Evolutionary conservation across 2,329 filamentous ascomycete species (phyloP).

Genomic region (Emmonsiellopsis sp.): DNA sequence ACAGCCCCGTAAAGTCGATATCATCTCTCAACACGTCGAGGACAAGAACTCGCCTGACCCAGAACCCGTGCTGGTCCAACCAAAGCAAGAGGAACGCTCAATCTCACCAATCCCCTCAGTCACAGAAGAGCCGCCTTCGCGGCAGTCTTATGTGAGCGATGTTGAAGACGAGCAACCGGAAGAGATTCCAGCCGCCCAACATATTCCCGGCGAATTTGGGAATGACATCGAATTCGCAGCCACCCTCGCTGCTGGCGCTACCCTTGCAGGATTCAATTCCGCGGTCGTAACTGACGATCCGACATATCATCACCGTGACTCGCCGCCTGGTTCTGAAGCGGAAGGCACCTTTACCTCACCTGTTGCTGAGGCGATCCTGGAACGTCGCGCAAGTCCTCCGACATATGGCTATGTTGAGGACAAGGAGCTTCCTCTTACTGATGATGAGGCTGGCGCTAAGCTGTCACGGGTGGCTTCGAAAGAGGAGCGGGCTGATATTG

Average conservation of each 20-base stretch:
- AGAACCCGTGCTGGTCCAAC: too few species aligned
- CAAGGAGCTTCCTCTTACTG: slow-evolving; percentile 4
- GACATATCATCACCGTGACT: slow-evolving; percentile 47
- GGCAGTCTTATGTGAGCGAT: neutral
- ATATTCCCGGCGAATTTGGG: slow-evolving; percentile 57
- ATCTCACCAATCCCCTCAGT: neutral
- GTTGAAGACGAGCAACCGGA: neutral
- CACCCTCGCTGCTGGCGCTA: slow-evolving; percentile 57
- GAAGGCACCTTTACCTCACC: neutral
- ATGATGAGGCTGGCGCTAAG: slow-evolving; percentile 3
- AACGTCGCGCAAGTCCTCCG: slow-evolving; percentile 13
- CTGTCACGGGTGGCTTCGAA: neutral
- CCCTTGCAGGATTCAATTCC: slow-evolving; percentile 62
- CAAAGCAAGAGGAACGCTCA: neutral
- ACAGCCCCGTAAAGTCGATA: neutral
- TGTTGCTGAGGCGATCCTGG: slow-evolving; percentile 9
- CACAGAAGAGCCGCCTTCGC: neutral
- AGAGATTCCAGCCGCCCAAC: slow-evolving; percentile 18
- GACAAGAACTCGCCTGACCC: neutral
- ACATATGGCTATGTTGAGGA: slow-evolving; percentile 12
- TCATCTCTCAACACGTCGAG: neutral
- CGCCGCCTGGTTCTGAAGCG: slow-evolving; percentile 9
- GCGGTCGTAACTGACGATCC: slow-evolving; percentile 61
- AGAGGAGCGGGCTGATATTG: neutral
- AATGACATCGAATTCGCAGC: slow-evolving; percentile 63